Percentiles rank a stretch among this genome's conserved stretches.
These are phyloP conservation scores for Candida peoriensis DNA, from an alignment of 805 yeast species.

Conservation along the genomic window DNA sequence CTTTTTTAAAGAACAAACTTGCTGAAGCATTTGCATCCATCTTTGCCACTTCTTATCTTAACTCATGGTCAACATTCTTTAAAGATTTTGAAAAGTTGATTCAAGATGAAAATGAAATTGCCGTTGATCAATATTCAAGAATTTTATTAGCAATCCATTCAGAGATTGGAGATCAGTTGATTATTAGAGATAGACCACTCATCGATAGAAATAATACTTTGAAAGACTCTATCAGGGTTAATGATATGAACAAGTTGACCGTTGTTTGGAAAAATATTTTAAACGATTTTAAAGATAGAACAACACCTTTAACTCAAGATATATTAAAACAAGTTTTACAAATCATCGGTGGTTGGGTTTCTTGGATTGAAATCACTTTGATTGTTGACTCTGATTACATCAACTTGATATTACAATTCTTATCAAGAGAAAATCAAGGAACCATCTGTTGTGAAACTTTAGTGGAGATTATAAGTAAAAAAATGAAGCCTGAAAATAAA, in stretches of 20 bases:
- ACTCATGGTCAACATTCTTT: slow-evolving; percentile 46
- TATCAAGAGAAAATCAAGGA: slow-evolving; percentile 31
- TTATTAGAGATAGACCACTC: slow-evolving; percentile 58
- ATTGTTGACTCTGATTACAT: slow-evolving; percentile 23
- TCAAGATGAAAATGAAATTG: slow-evolving; percentile 24
- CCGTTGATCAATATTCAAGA: slow-evolving; percentile 66
- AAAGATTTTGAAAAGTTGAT: slow-evolving; percentile 40
- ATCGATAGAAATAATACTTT: slow-evolving; percentile 63
- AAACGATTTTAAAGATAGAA: slow-evolving; percentile 27
- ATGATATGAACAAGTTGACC: slow-evolving; percentile 66
- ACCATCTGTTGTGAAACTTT: slow-evolving; percentile 36
- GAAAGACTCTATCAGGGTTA: slow-evolving; percentile 76
- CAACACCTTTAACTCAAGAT: slow-evolving; percentile 31
- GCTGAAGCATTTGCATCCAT: slow-evolving; percentile 50
- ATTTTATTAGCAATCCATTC: slow-evolving; percentile 72
- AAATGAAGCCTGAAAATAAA: slow-evolving; percentile 72
- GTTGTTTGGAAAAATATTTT: slow-evolving; percentile 63
- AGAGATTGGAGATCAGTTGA: slow-evolving; percentile 90
- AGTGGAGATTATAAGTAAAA: slow-evolving; percentile 64
- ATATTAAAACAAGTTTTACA: slow-evolving; percentile 54
- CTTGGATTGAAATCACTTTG: slow-evolving; percentile 60
- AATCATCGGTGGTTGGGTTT: slow-evolving; percentile 78
- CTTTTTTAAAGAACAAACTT: slow-evolving; percentile 48
- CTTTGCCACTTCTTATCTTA: slow-evolving; percentile 43
- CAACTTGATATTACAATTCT: slow-evolving; percentile 53